These are phyloP conservation scores for Diaporthe australafricana DNA, from an alignment of 2,329 filamentous ascomycete genomes.

Conservation along the genomic window DNA sequence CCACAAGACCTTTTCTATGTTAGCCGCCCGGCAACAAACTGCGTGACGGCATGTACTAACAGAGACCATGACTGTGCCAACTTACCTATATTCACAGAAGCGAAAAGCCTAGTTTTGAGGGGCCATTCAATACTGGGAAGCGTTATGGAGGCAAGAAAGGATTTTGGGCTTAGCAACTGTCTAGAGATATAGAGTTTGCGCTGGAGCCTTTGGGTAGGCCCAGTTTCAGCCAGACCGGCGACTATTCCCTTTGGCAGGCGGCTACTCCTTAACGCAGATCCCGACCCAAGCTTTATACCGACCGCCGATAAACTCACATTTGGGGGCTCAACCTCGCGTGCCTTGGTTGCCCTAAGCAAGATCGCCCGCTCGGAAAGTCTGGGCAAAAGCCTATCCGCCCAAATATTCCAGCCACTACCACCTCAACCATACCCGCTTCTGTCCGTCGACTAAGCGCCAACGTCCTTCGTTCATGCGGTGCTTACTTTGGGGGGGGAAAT, in stretches of 20 bases:
- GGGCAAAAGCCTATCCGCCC: background rate
- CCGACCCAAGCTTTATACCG: slow-evolving; percentile 5
- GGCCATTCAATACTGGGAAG: background rate
- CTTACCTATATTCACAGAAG: background rate
- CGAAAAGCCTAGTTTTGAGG: background rate
- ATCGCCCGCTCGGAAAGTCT: background rate
- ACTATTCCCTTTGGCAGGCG: slow-evolving; percentile 18
- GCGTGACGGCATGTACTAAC: background rate
- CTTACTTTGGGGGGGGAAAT: background rate
- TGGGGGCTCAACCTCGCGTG: background rate
- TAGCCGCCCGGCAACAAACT: slow-evolving; percentile 26
- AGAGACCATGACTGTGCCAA: background rate
- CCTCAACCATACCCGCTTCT: background rate
- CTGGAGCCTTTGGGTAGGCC: background rate
- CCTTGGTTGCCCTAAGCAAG: slow-evolving; percentile 9
- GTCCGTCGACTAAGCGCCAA: background rate
- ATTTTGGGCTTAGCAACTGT: background rate
- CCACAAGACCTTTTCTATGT: slow-evolving; percentile 35
- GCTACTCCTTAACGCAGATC: slow-evolving; percentile 31
- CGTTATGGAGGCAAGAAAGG: background rate
- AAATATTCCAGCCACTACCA: background rate
- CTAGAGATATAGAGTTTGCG: background rate
- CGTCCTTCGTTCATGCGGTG: background rate
- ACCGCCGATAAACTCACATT: slow-evolving; percentile 7
- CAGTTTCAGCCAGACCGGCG: slow-evolving; percentile 35